A percentile compares a stretch with the other conserved stretches of the same genome.
Evolutionary conservation across 2,329 filamentous ascomycete species (phyloP).

Genomic region (Fusarium humuli): DNA sequence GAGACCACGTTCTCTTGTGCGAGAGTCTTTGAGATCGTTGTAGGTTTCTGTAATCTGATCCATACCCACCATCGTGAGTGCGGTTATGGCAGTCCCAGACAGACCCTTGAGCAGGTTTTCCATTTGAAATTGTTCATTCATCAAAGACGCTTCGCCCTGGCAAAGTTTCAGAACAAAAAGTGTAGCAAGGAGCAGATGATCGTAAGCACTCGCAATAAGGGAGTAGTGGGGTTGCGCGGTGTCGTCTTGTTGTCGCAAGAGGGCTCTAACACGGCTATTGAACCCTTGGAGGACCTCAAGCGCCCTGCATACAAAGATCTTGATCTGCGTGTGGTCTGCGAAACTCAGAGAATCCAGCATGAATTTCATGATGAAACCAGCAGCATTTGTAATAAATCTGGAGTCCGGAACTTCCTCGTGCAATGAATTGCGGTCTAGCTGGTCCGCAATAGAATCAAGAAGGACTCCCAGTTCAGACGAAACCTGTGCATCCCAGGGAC

Average conservation of each 20-base stretch:
- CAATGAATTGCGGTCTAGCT: conserved; percentile 46
- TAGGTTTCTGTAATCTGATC: conserved; percentile 60
- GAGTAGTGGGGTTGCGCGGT: conserved; percentile 5
- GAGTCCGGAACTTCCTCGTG: conserved; percentile 14
- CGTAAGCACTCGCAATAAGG: conserved; percentile 45
- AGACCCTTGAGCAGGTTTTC: conserved; percentile 62
- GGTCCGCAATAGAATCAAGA: conserved; percentile 68
- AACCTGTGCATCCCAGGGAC: conserved; percentile 65
- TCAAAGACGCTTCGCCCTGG: conserved; percentile 49
- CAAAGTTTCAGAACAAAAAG: conserved; percentile 58
- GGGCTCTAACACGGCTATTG: conserved; percentile 46
- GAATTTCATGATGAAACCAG: conserved; percentile 62
- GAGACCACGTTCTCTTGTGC: conserved; percentile 64
- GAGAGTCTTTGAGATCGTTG: conserved; percentile 58
- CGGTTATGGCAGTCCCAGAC: conserved; percentile 52
- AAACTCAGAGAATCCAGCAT: conserved; percentile 58
- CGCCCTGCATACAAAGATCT: conserved; percentile 58
- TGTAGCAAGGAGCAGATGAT: conserved; percentile 50
- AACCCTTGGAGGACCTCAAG: conserved; percentile 59
- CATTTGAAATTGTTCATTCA: conserved; percentile 55
- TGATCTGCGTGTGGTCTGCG: conserved; percentile 48
- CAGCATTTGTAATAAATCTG: conserved; percentile 46
- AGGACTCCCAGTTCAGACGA: conserved; percentile 72
- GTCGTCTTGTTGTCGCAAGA: conserved; percentile 17
- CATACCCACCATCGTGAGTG: conserved; percentile 58